Evolutionary conservation across 2,329 filamentous ascomycete genomes (phyloP).

Genomic region (Hymenoscyphus fraxineus): DNA sequence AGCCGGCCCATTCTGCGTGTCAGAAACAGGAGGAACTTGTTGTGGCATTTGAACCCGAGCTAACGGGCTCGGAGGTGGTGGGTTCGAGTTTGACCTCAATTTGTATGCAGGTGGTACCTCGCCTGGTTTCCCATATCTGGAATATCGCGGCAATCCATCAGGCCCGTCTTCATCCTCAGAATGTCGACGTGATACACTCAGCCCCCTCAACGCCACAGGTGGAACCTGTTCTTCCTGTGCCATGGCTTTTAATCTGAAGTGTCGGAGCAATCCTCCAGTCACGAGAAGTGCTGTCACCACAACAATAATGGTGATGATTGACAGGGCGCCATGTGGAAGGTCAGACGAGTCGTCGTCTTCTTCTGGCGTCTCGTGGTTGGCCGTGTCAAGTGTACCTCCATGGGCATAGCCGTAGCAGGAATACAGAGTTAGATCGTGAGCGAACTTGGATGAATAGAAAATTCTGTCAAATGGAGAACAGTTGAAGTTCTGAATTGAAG

Average conservation of each 20-base stretch:
- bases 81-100: background rate
- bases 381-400: constrained; percentile 5
- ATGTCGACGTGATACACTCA: background rate
- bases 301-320: constrained; percentile 9
- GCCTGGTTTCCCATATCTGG: constrained; percentile 7
- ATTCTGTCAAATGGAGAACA: constrained; percentile 13
- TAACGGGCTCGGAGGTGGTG: background rate
- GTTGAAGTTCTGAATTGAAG: constrained; percentile 6
- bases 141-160: constrained; percentile 13
- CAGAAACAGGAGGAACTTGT: background rate
- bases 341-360: background rate
- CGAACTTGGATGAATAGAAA: background rate
- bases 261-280: background rate
- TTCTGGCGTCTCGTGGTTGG: background rate
- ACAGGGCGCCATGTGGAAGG: constrained; percentile 8
- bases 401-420: constrained; percentile 9
- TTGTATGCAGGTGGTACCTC: constrained; percentile 9
- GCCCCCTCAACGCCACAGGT: background rate
- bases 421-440: constrained; percentile 2
- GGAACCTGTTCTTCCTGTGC: background rate
- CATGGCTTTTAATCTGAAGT: background rate
- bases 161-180: constrained; percentile 6
- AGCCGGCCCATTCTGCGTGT: background rate
- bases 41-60: background rate
- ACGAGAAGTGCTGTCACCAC: background rate